These are phyloP conservation scores for Yarrowia sp. DNA, from an alignment of 805 yeast species.

Conservation along the genomic window DNA sequence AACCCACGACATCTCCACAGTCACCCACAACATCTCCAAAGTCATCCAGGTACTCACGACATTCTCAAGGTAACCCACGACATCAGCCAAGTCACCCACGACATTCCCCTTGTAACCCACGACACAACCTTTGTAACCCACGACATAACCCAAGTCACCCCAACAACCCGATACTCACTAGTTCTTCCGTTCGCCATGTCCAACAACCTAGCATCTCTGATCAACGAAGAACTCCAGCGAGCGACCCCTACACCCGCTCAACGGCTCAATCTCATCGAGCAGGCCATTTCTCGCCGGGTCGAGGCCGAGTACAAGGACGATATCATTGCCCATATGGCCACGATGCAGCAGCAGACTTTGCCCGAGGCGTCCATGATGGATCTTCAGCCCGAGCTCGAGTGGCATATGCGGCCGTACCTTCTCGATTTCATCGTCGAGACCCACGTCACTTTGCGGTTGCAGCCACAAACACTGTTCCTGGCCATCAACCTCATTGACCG, in stretches of 20 bases:
- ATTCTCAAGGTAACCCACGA: too few relatives aligned
- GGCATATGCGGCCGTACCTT: constrained; percentile 73
- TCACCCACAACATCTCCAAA: neutral
- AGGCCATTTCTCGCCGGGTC: constrained; percentile 41
- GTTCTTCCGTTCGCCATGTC: too few relatives aligned
- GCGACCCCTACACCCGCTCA: constrained; percentile 36
- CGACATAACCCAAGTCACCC: too few relatives aligned
- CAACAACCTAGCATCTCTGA: constrained; percentile 36
- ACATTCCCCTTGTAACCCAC: neutral
- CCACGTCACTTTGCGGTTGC: constrained; percentile 65
- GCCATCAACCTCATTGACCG: constrained; percentile 84
- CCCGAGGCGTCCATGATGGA: constrained; percentile 72
- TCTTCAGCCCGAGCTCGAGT: constrained; percentile 86
- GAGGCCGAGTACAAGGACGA: constrained; percentile 52
- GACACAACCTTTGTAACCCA: neutral
- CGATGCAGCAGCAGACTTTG: constrained; percentile 49
- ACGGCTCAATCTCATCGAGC: constrained; percentile 42
- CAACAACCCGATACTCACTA: too few relatives aligned
- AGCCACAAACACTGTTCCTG: constrained; percentile 70
- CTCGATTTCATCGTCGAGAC: constrained; percentile 79
- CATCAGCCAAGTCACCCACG: neutral
- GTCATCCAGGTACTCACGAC: too few relatives aligned
- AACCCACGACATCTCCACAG: neutral
- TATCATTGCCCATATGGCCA: constrained; percentile 49
- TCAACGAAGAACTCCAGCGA: constrained; percentile 31